Base-by-base conservation (phyloP, 2,329 filamentous ascomycete species). In the Coniochaeta sp. region DNA sequence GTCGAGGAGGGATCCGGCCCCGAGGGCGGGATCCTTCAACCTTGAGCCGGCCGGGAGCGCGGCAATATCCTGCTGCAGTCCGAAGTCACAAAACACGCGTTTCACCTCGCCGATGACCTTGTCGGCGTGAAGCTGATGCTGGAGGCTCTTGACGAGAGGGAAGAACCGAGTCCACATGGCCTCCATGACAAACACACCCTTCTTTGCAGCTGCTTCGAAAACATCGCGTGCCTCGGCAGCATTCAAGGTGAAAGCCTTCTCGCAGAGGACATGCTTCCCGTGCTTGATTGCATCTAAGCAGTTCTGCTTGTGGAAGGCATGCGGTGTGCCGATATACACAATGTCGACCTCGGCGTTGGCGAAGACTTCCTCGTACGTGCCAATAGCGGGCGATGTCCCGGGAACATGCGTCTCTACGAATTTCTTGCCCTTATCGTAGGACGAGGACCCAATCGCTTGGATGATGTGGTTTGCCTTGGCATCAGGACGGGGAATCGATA, bases 1-100 rank as follows among this genome's bases (percentile, higher is more conserved):
- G 73, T 96, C 92, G 57, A 96, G 81, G 59, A 96, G 77, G 1
- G 88, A 89, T 58, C 92, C 92, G 33, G 92, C 92, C 0, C 91
- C 92, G 52, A 96, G 81, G 68, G 93, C 88, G 22, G 81, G 81
- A 74, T 96, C 96, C 64, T 96, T 79, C 81, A 96, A 92, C 59
- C 92, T 31, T 9, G 60, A 3, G 65, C 65, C 3, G 65, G 62
- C 63, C 0, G 67, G 67, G 0, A 74, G 66, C 2, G 62, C 66
- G 0, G 68, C 62, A 3, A 79, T 69, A 19, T 75, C 68, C 36
- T 73, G 65, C n/a, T 72, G 67, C 58, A 77, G 61, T 0, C 70
- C 68, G 61, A 78, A 77, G 61, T 79, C 77, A 34, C 71, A 74
- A 52, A 73, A 75, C 0, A 72, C 71, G 0, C 76, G 71, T 16